Percentiles rank a stretch among this genome's conserved stretches.
phyloP scores from a whole-genome alignment of 176 grass and related monocot species.

The Thalia dealbata region DNA sequence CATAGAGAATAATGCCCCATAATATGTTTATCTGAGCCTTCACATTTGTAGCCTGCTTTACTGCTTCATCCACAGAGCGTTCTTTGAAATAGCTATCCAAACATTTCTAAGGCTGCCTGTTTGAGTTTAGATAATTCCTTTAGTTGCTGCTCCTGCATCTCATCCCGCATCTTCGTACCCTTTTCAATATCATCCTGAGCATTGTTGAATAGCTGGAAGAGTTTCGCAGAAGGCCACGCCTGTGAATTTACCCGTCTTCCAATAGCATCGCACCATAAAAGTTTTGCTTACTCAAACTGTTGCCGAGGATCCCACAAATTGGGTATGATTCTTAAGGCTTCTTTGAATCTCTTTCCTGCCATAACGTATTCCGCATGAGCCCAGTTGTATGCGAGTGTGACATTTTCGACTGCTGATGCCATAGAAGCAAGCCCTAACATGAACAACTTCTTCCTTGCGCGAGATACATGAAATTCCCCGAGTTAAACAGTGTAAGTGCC shows the following conservation, averaged over 20 bases:
- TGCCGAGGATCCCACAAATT: conserved; percentile 76
- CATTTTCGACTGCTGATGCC: conserved; percentile 32
- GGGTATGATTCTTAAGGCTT: conserved; percentile 59
- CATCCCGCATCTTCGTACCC: conserved; percentile 74
- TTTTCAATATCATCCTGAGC: conserved; percentile 78
- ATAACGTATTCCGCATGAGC: conserved; percentile 55
- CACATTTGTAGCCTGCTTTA: conserved; percentile 50
- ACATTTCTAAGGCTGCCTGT: conserved; percentile 47
- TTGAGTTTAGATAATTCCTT: conserved; percentile 53
- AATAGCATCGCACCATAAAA: conserved; percentile 69
- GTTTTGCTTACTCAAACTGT: conserved; percentile 87
- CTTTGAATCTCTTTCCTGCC: conserved; percentile 62
- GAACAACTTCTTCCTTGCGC: conserved; percentile 52
- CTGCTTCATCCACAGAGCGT: conserved; percentile 36
- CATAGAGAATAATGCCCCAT: conserved; percentile 91
- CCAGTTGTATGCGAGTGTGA: conserved; percentile 65
- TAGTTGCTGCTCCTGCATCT: conserved; percentile 40
- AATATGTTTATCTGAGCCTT: conserved; percentile 75
- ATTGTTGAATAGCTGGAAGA: conserved; percentile 72
- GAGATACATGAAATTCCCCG: conserved; percentile 84
- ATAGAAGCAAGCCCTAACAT: conserved; percentile 45
- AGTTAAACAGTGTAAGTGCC: conserved; percentile 70
- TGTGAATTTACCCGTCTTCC: conserved; percentile 49
- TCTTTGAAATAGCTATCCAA: conserved; percentile 36
- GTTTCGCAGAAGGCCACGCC: conserved; percentile 30